Base-by-base conservation (phyloP, 75 land plant genomes). In the Selaginella moellendorffii region DNA sequence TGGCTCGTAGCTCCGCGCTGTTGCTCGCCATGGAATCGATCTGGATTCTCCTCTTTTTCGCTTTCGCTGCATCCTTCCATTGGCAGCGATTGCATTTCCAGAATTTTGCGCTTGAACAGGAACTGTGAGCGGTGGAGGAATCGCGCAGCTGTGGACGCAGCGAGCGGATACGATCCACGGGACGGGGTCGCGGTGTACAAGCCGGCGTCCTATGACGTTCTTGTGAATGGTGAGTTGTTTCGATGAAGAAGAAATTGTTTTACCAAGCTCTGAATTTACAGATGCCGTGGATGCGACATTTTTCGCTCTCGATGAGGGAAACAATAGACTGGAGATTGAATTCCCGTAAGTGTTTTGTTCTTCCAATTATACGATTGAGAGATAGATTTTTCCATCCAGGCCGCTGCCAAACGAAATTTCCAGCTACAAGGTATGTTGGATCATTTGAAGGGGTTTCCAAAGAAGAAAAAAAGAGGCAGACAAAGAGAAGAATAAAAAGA, bases 291-390 rank as follows among this genome's bases (percentile, higher is more conserved):
- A 69, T 12, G 81, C 85, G 17, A 85, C 88, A 2, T 53, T 62
- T 27, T 79, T 31, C 67, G 96, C 91, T 56, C 85, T 95, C 1
- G 78, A 86, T 24, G 90, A 83, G 20, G 85, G 80, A 9, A 74
- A 78, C 68, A 73, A 29, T n/a, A 81, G 99, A 2, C 72, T 88
- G n/a, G 99, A 95, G 65, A 82, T 95, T 30, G 99, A 95, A 19
- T 95, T 95, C 68, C 99, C 96, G 87, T 90, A 65, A 63, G 81
- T 65, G 1, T 12, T 21, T 58, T n/a, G 22, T 58, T n/a, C n/a
- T n/a, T n/a, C n/a, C n/a, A n/a, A n/a, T n/a, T n/a, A n/a, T n/a
- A n/a, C n/a, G 24, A 56, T 8, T 56, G n/a, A 56, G 5, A 8
- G 5, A 25, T 56, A 56, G 2, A 2, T 56, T 19, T 56, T 2